Percentiles rank a stretch among this genome's conserved stretches.
Evolutionary conservation across 2,329 filamentous ascomycete genomes (phyloP).

Genomic region (Neopestalotiopsis clavispora): DNA sequence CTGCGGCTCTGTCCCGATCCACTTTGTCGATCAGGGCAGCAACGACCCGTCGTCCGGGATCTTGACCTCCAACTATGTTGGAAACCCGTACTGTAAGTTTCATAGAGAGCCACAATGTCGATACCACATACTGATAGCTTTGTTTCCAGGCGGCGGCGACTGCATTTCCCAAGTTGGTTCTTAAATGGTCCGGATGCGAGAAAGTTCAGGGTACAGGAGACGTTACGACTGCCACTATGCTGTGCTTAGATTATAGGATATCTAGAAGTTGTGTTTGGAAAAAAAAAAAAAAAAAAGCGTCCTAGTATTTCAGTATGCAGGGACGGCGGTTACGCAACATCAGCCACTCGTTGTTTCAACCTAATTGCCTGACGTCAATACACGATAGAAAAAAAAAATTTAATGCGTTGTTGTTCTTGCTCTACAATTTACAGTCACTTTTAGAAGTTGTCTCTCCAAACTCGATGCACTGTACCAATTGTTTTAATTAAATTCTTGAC

Average conservation of each 20-base stretch:
- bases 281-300: not conserved
- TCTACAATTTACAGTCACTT: no score
- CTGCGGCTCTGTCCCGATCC: slow-evolving; percentile 25
- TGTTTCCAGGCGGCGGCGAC: slow-evolving; percentile 17
- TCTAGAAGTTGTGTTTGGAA: not conserved
- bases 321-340: not conserved
- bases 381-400: not conserved
- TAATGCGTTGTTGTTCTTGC: no score
- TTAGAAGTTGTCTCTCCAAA: no score
- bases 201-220: not conserved
- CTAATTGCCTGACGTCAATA: not conserved
- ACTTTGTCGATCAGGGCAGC: slow-evolving; percentile 24
- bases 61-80: slow-evolving; percentile 26
- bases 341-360: not conserved
- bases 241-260: not conserved
- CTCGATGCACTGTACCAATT: no score
- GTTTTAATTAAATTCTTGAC: no score
- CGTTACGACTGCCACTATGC: not conserved
- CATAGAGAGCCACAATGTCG: not conserved
- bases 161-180: slow-evolving; percentile 19
- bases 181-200: not conserved
- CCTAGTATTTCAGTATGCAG: not conserved
- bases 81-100: slow-evolving; percentile 21
- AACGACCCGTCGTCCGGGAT: slow-evolving; percentile 25
- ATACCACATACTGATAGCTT: not conserved